Conservation (phyloP, 1,284 basidiomycete genomes). For the Sporisorium iseilematis-ciliati region DNA sequence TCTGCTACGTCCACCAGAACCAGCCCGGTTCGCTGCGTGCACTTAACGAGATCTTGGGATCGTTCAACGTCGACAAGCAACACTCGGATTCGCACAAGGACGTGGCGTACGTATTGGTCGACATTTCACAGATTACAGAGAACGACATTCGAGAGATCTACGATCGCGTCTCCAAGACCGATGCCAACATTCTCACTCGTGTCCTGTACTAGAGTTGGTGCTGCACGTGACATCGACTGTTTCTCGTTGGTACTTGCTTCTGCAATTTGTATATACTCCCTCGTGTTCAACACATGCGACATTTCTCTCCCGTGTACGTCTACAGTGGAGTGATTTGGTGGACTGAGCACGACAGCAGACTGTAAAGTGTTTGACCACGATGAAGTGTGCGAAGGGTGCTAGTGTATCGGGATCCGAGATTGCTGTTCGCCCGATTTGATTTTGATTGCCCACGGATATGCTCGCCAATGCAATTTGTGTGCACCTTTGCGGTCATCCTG, state of each 20-base stretch:
- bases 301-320: neutral
- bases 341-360: too few relatives aligned
- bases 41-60: constrained; percentile 90
- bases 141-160: constrained; percentile 85
- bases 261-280: neutral
- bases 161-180: constrained; percentile 82
- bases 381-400: too few relatives aligned
- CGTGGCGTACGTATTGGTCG: constrained; percentile 93
- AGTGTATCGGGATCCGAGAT: too few relatives aligned
- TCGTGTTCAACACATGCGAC: constrained; percentile 4
- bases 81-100: constrained; percentile 96
- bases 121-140: constrained; percentile 90
- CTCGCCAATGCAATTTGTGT: too few relatives aligned
- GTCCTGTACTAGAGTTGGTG: constrained; percentile 27
- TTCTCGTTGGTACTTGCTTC: neutral
- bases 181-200: constrained; percentile 67
- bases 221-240: neutral
- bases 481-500: too few relatives aligned
- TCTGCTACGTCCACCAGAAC: constrained; percentile 97
- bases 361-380: too few relatives aligned
- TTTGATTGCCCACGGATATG: too few relatives aligned
- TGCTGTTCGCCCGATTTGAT: too few relatives aligned
- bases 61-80: constrained; percentile 99
- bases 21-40: constrained; percentile 95
- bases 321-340: neutral